These are phyloP conservation scores for Quercus ilex DNA, from an alignment of 306 rosid genomes.

Conservation along the genomic window DNA sequence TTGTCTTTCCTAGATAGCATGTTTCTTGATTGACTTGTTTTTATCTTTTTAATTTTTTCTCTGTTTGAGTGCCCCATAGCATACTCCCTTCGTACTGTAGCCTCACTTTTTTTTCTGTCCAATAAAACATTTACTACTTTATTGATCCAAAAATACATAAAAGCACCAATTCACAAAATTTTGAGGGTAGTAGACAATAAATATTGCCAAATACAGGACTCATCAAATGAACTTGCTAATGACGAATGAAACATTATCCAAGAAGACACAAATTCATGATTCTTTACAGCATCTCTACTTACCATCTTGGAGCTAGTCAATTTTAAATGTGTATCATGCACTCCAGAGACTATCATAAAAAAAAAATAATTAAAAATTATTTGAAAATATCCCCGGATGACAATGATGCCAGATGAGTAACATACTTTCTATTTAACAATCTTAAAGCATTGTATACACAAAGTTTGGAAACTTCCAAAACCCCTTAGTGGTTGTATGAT, in stretches of 20 bases:
- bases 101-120: too few relatives aligned
- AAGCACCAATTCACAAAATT: not conserved
- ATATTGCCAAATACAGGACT: not conserved
- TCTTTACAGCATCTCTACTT: not conserved
- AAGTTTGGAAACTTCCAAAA: not conserved
- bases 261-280: not conserved
- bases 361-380: not conserved
- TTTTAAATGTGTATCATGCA: not conserved
- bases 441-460: not conserved
- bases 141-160: too few relatives aligned
- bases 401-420: not conserved
- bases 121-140: too few relatives aligned
- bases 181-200: not conserved
- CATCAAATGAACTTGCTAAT: not conserved
- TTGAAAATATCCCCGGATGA: not conserved
- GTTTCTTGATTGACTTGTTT: too few relatives aligned
- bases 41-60: too few relatives aligned
- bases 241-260: not conserved
- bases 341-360: not conserved
- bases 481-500: not conserved
- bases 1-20: too few relatives aligned
- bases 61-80: too few relatives aligned
- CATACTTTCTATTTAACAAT: not conserved
- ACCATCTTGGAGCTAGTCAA: not conserved
- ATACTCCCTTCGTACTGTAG: too few relatives aligned